These are phyloP conservation scores for Citrus australasica DNA, from an alignment of 345 rosid species.

Conservation along the genomic window DNA sequence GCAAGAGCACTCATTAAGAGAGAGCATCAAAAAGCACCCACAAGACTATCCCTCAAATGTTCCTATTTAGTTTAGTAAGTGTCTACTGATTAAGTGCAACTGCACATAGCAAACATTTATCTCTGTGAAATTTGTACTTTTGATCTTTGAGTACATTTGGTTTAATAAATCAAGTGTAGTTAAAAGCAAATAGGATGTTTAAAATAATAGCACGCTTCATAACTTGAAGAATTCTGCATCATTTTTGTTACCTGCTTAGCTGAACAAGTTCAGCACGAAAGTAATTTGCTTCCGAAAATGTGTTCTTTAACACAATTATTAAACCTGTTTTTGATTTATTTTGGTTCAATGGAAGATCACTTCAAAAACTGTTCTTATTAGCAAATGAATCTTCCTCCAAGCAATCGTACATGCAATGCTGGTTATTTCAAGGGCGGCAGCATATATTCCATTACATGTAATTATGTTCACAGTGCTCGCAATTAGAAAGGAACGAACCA, in stretches of 20 bases:
- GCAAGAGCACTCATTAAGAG: constrained; percentile 60
- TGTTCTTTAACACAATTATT: too few species aligned
- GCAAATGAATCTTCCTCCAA: background rate
- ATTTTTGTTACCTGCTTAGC: background rate
- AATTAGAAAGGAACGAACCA: background rate
- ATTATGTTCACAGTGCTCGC: background rate
- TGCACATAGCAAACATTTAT: background rate
- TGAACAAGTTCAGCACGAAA: background rate
- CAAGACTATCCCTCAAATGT: constrained; percentile 71
- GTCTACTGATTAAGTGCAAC: background rate
- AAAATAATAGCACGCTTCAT: background rate
- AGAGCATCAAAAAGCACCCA: constrained; percentile 49
- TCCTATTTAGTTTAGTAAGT: constrained; percentile 45
- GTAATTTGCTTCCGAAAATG: too few species aligned
- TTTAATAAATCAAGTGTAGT: background rate
- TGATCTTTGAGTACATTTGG: background rate
- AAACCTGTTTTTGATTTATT: too few species aligned
- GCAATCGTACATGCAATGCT: background rate
- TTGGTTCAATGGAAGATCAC: too few species aligned
- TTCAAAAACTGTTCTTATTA: background rate
- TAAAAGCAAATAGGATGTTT: background rate
- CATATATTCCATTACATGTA: background rate
- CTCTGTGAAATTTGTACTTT: background rate
- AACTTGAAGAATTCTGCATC: background rate
- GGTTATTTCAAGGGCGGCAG: background rate